Evolutionary conservation across 768 basidiomycete species (phyloP).

Genomic region (Kwoniella sp.): DNA sequence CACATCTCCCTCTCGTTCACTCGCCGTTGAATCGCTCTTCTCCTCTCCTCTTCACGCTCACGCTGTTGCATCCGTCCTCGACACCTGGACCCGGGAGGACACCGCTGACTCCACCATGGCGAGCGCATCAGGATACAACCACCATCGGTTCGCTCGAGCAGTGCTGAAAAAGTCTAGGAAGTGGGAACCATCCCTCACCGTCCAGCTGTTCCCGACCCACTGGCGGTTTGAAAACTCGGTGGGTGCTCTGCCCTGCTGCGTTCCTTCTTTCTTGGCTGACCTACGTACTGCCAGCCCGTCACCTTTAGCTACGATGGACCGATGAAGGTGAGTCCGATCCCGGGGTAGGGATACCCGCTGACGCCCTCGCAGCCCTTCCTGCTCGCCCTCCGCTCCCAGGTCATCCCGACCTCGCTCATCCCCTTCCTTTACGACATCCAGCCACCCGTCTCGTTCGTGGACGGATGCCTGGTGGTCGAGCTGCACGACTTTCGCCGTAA

Average conservation of each 20-base stretch:
- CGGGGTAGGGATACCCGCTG: neutral
- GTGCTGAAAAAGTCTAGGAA: slow-evolving; percentile 52
- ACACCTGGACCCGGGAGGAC: neutral
- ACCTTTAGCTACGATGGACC: slow-evolving; percentile 51
- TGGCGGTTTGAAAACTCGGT: slow-evolving; percentile 53
- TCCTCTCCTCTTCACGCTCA: slow-evolving; percentile 3
- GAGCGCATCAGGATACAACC: slow-evolving; percentile 51
- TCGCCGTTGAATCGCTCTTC: too few species aligned
- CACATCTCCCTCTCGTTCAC: too few species aligned
- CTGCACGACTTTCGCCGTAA: slow-evolving; percentile 51
- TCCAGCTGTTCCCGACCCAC: slow-evolving; percentile 51
- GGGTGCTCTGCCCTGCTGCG: slow-evolving; percentile 1
- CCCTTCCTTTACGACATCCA: slow-evolving; percentile 47
- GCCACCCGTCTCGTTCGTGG: slow-evolving; percentile 30
- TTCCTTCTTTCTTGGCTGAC: neutral
- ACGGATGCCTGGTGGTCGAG: slow-evolving; percentile 53
- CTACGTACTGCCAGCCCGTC: slow-evolving; percentile 34
- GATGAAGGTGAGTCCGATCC: slow-evolving; percentile 49
- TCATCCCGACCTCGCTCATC: slow-evolving; percentile 49
- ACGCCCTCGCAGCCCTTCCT: slow-evolving; percentile 47
- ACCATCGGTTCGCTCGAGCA: slow-evolving; percentile 50
- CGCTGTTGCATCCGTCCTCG: slow-evolving; percentile 1
- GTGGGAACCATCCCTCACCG: slow-evolving; percentile 49
- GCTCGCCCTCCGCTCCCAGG: slow-evolving; percentile 51
- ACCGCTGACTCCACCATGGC: slow-evolving; percentile 35